These are phyloP conservation scores for Podospora conica DNA, from an alignment of 495 filamentous ascomycete species.

Conservation along the genomic window DNA sequence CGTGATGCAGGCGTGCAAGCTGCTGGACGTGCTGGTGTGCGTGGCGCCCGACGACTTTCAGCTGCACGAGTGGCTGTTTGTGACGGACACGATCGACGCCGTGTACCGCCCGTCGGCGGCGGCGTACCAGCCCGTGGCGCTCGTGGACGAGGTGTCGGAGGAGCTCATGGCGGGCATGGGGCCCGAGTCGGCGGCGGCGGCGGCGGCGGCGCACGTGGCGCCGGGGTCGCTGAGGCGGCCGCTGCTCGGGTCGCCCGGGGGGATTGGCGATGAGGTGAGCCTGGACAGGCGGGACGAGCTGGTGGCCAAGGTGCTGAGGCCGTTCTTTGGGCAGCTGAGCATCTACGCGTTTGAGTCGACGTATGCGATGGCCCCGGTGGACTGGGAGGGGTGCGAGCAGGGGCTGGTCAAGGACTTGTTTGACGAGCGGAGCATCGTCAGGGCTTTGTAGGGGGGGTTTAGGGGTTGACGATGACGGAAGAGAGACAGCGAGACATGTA, in stretches of 20 bases:
- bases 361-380: conserved; percentile 72
- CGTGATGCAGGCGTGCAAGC: conserved; percentile 84
- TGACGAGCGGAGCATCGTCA: conserved; percentile 63
- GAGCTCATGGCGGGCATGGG: conserved; percentile 52
- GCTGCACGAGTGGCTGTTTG: conserved; percentile 90
- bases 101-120: conserved; percentile 75
- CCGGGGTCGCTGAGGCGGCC: conserved; percentile 30
- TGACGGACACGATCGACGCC: conserved; percentile 94
- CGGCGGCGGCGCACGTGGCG: conserved; percentile 8
- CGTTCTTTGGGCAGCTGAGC: conserved; percentile 86
- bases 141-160: conserved; percentile 82
- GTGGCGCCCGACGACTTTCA: conserved; percentile 92
- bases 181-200: conserved; percentile 26
- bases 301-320: conserved; percentile 66
- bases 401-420: conserved; percentile 75
- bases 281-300: conserved; percentile 61
- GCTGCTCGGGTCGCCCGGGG: conserved; percentile 40
- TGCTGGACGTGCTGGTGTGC: conserved; percentile 80
- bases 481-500: neutral
- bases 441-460: conserved; percentile 33
- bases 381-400: conserved; percentile 60
- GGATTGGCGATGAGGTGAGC: conserved; percentile 44
- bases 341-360: conserved; percentile 89
- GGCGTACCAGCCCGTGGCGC: conserved; percentile 63
- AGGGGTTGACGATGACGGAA: neutral